Base-by-base conservation (phyloP, 75 land plant species). In the Larix kaempferi region DNA sequence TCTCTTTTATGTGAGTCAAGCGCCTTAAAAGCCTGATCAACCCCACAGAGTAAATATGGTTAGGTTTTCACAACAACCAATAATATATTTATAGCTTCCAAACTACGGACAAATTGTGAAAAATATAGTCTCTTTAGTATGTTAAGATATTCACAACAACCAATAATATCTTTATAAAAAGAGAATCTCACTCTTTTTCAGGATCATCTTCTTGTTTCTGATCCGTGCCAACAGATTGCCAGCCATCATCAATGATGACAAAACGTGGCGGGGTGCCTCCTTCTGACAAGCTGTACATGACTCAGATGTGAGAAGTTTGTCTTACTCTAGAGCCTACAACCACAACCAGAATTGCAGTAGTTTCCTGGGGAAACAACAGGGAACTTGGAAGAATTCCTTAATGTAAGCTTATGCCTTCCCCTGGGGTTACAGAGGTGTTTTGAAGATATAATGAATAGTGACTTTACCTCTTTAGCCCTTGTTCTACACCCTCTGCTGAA, bases 261-360 rank as follows among this genome's bases (percentile, higher is more conserved):
- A 96, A 94, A 56, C 89, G 93, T 66, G 99, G 88, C 27, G 99
- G 99, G 8, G 93, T 77, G 16, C 98, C 99, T n/a, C 99, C 95
- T 19, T 78, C 80, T 54, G 87, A 44, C 52, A 94, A 82, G 78
- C 88, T 86, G 77, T 76, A 74, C 12, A 17, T 25, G 56, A 56
- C 19, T 10, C 54, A 49, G 12, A 49, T 49, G 66, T 49, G 10
- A 49, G 54, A 49, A 10, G 11, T 1, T 10, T 10, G 1, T 12
- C 54, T 49, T 49, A 49, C 11, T 11, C 54, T 49, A 49, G 12
- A 49, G 12, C 12, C 11, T 11, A 49, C 54, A 49, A 49, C 54
- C 12, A 49, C 54, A 49, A 49, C 12, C 12, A 49, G 54, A 49
- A 49, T 49, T 49, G 71, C 73, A 7, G 11, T 49, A 49, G 3